Conservation (phyloP, 805 yeast genomes). For the Schwanniomyces occidentalis region DNA sequence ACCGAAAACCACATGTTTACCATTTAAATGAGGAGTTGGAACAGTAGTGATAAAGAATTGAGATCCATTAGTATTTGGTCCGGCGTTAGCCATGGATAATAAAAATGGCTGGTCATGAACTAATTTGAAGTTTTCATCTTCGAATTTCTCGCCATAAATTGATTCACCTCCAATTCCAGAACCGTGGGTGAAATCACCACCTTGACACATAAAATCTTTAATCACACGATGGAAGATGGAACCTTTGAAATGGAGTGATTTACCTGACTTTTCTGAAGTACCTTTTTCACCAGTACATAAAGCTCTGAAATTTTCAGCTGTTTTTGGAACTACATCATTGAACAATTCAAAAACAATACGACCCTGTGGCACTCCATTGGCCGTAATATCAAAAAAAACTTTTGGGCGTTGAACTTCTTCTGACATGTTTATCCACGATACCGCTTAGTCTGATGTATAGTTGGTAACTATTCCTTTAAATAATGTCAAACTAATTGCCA, state of each 20-base stretch:
- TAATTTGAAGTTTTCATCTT: conserved; percentile 81
- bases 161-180: conserved; percentile 46
- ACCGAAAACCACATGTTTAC: conserved; percentile 96
- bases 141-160: conserved; percentile 58
- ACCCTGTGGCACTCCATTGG: conserved; percentile 70
- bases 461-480: not conserved
- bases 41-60: conserved; percentile 94
- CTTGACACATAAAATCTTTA: conserved; percentile 87
- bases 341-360: conserved; percentile 76
- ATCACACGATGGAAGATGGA: conserved; percentile 94
- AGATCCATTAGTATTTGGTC: conserved; percentile 93
- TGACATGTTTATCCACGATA: conserved; percentile 3
- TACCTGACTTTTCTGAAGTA: conserved; percentile 50
- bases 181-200: conserved; percentile 70
- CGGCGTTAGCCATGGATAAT: conserved; percentile 96
- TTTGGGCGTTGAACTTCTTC: conserved; percentile 33
- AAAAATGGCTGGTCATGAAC: conserved; percentile 84
- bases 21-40: conserved; percentile 91
- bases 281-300: conserved; percentile 90
- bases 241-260: conserved; percentile 73
- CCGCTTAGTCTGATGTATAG: not conserved
- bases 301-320: conserved; percentile 87
- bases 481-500: not conserved
- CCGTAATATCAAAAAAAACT: conserved; percentile 76
- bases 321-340: conserved; percentile 76